Conservation (phyloP, 164 flowering plant species). For the Vitis amurensis region DNA sequence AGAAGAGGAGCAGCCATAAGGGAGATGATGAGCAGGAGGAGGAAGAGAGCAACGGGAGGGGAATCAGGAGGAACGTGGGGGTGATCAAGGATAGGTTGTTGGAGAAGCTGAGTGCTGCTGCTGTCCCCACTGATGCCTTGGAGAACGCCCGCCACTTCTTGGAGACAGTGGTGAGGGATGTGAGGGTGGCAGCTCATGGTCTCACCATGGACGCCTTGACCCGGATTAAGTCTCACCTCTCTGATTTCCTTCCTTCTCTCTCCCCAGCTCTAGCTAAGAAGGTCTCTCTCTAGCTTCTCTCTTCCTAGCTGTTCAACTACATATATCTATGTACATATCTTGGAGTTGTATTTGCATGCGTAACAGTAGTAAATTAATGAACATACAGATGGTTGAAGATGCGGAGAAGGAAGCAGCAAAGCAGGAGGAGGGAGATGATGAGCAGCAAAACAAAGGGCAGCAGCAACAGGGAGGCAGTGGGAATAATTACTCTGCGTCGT, state of each 20-base stretch:
- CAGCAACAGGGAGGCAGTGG: neutral
- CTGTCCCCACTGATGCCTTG: conserved; percentile 28
- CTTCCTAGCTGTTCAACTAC: neutral
- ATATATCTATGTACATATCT: neutral
- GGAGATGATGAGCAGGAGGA: neutral
- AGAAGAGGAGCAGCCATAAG: neutral
- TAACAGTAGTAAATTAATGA: too few species aligned
- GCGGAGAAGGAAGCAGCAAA: conserved; percentile 28
- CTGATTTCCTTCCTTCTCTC: conserved; percentile 29
- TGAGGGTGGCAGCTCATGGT: conserved; percentile 30
- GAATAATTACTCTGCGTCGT: neutral
- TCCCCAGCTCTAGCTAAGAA: conserved; percentile 25
- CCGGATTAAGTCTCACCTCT: conserved; percentile 26
- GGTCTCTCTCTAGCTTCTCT: conserved; percentile 5
- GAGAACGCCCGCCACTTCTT: conserved; percentile 29
- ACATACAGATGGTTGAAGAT: conserved; percentile 33
- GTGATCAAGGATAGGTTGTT: conserved; percentile 23
- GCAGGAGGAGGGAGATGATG: neutral
- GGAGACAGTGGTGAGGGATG: conserved; percentile 27
- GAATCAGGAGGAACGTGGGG: conserved; percentile 3
- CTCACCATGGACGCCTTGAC: conserved; percentile 30
- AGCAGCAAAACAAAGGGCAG: neutral
- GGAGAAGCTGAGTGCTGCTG: conserved; percentile 34
- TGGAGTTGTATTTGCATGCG: too few species aligned
- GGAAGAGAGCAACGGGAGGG: neutral